Base-by-base conservation (phyloP, 2,329 filamentous ascomycete genomes). In the Hypoxylon sp. region DNA sequence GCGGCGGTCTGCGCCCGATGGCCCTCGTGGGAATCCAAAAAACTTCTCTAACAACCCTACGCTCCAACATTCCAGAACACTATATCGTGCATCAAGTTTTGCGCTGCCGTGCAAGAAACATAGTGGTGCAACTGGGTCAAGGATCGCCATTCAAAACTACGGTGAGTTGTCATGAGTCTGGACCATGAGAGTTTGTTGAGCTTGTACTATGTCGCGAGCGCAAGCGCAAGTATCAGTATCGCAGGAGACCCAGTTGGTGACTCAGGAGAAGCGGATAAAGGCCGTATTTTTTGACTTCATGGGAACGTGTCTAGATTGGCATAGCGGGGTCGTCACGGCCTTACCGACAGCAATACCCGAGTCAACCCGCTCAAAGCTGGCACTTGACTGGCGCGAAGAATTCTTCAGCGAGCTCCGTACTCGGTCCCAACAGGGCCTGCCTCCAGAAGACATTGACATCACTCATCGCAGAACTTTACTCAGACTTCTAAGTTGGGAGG, bases 231-330 rank as follows among this genome's bases (percentile, higher is more conserved):
- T 13, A 28, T 43, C 49, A 57, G 43, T 48, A 25, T 38, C 48
- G 25, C 36, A 25, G 11, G 25, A 49, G 57, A 14, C 49, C 60
- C 50, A 52, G 58, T 60, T 25, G 57, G 52, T 23, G 34, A 34
- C 49, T 49, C 57, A 65, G 52, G 38, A 46, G 57, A 63, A 48
- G 49, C 56, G 61, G 61, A 77, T 82, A 63, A 85, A 82, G 73
- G 84, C 83, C 2, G 78, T 86, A 45, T 82, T 87, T 68, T 87
- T 87, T 75, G 84, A 88, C 76, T 84, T 87, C 72, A 87, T 87
- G 85, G 85, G 86, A 23, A 88, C 85, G 25, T 87, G 85, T 67
- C 83, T 86, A 2, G 81, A 88, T 73, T 88, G 84, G 86, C 84
- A 87, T 65, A 75, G 73, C 50, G 78, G 79, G 38, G 77, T 82